Conservation (phyloP, 2,329 filamentous ascomycete species). For the Neofusicoccum kwambonambiense region DNA sequence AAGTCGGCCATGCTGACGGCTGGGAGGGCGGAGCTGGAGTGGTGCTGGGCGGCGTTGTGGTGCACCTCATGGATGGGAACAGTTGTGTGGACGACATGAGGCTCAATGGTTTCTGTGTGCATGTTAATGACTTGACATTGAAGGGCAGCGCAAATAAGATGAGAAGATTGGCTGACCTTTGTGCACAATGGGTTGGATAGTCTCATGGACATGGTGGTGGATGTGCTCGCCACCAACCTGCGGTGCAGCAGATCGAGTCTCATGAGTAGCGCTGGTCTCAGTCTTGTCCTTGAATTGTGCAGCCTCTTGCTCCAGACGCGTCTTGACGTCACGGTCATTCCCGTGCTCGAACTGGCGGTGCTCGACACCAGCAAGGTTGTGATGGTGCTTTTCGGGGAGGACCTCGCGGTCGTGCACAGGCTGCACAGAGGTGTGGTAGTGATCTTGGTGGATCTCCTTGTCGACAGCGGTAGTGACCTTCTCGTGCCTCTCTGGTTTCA, state of each 20-base stretch:
- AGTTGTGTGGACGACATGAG: conserved; percentile 68
- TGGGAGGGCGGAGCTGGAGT: conserved; percentile 63
- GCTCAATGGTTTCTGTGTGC: conserved; percentile 58
- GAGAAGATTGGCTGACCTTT: conserved; percentile 41
- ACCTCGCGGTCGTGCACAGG: conserved; percentile 58
- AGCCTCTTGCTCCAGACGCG: conserved; percentile 33
- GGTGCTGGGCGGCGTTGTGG: conserved; percentile 65
- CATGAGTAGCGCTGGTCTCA: conserved; percentile 47
- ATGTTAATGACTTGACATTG: background rate
- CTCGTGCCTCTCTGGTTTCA: conserved; percentile 62
- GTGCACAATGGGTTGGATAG: conserved; percentile 68
- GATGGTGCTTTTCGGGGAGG: conserved; percentile 61
- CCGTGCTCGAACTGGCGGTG: conserved; percentile 63
- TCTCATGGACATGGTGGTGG: conserved; percentile 67
- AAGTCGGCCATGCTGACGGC: conserved; percentile 66
- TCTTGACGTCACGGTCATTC: conserved; percentile 49
- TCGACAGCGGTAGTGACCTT: conserved; percentile 63
- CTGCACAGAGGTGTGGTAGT: conserved; percentile 69
- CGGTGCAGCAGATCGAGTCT: conserved; percentile 50
- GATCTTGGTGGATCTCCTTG: conserved; percentile 69
- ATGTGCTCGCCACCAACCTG: conserved; percentile 61
- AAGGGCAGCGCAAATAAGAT: background rate
- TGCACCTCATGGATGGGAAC: conserved; percentile 71
- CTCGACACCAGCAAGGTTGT: conserved; percentile 59
- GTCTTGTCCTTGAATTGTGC: conserved; percentile 55